Percentiles rank a stretch among this genome's conserved stretches.
phyloP scores from a whole-genome alignment of 768 basidiomycete species.

The Steccherinum ochraceum region DNA sequence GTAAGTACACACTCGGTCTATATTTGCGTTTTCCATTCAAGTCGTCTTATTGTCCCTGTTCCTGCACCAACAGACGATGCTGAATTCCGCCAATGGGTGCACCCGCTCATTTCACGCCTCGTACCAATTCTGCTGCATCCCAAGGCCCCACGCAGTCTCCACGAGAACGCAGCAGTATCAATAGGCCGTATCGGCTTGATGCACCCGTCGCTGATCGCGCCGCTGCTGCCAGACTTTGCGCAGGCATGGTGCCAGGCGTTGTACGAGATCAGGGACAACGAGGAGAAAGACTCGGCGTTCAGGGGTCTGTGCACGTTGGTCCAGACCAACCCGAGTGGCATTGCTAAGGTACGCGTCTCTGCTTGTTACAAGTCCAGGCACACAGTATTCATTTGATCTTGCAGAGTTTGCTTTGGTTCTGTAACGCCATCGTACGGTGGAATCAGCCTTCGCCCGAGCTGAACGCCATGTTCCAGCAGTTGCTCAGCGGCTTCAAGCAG shows the following conservation, averaged over 20 bases:
- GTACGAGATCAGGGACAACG: slow-evolving; percentile 98
- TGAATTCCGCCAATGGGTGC: slow-evolving; percentile 91
- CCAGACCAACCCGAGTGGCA: slow-evolving; percentile 89
- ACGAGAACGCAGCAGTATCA: slow-evolving; percentile 98
- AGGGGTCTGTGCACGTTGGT: slow-evolving; percentile 94
- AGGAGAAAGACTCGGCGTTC: slow-evolving; percentile 99
- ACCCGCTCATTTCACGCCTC: slow-evolving; percentile 77
- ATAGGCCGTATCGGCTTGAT: slow-evolving; percentile 95
- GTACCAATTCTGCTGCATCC: slow-evolving; percentile 91
- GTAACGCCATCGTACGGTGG: slow-evolving; percentile 97
- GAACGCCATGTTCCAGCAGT: slow-evolving; percentile 88
- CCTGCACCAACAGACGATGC: slow-evolving; percentile 55
- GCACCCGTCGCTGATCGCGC: slow-evolving; percentile 84
- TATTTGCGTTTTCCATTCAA: background rate
- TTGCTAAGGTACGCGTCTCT: slow-evolving; percentile 68
- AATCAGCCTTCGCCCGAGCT: slow-evolving; percentile 86
- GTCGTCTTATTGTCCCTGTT: slow-evolving; percentile 1
- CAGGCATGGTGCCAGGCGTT: slow-evolving; percentile 96
- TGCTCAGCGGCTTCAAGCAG: slow-evolving; percentile 85
- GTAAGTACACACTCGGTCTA: slow-evolving; percentile 44
- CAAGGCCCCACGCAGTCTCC: slow-evolving; percentile 88
- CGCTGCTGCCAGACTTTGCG: slow-evolving; percentile 84
- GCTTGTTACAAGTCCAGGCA: slow-evolving; percentile 1
- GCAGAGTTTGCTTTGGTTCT: slow-evolving; percentile 95
- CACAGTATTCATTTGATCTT: slow-evolving; percentile 23